These are phyloP conservation scores for Metschnikowia kofuensis DNA, from an alignment of 805 yeast species.

Conservation along the genomic window DNA sequence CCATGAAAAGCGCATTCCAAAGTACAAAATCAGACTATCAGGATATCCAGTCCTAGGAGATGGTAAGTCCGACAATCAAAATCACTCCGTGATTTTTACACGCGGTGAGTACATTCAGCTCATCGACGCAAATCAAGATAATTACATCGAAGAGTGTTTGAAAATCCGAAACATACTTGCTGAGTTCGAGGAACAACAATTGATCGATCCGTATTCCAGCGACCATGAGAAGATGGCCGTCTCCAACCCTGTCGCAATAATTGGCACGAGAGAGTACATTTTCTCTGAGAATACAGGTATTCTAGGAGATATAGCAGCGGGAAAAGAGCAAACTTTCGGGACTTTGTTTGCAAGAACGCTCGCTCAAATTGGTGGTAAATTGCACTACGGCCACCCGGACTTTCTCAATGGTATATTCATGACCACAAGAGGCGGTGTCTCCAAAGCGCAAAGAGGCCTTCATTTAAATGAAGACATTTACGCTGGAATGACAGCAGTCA, in stretches of 20 bases:
- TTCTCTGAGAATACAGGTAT: conserved; percentile 85
- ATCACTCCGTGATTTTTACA: conserved; percentile 73
- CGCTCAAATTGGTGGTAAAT: conserved; percentile 81
- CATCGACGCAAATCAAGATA: conserved; percentile 86
- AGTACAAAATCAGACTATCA: conserved; percentile 71
- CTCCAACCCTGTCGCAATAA: conserved; percentile 58
- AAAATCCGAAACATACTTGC: conserved; percentile 79
- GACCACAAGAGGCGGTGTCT: conserved; percentile 87
- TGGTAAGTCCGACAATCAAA: conserved; percentile 86
- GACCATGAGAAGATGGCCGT: conserved; percentile 16
- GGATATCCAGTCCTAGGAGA: conserved; percentile 87
- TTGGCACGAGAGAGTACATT: conserved; percentile 85
- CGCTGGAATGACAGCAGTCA: conserved; percentile 81
- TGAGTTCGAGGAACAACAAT: conserved; percentile 68
- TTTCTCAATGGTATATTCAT: conserved; percentile 70
- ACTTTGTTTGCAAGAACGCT: conserved; percentile 79
- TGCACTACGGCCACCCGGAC: conserved; percentile 90
- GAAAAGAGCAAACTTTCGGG: conserved; percentile 88
- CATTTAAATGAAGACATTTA: conserved; percentile 86
- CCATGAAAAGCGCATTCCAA: conserved; percentile 59
- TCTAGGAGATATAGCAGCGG: conserved; percentile 86
- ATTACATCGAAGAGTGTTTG: conserved; percentile 80
- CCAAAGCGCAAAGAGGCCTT: conserved; percentile 82
- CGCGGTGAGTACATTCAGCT: conserved; percentile 84
- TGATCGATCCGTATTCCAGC: conserved; percentile 15